Evolutionary conservation across 2,329 filamentous ascomycete genomes (phyloP).

Genomic region (Cercospora citrullina): DNA sequence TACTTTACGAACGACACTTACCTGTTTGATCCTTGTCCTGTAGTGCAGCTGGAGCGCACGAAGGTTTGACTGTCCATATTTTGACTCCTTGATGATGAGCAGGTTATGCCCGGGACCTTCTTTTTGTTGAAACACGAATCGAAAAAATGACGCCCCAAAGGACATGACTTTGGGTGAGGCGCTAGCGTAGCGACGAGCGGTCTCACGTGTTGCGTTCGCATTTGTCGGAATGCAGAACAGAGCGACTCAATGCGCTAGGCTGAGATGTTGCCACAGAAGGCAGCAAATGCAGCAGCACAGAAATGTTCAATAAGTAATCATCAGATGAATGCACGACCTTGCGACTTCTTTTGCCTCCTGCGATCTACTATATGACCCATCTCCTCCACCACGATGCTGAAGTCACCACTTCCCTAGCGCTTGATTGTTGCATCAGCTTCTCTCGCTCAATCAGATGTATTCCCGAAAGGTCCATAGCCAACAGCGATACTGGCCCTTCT

Average conservation of each 20-base stretch:
- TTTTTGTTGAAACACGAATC: no score
- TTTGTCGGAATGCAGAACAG: no score
- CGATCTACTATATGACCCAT: conserved; percentile 13
- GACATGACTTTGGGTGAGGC: background rate
- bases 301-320: no score
- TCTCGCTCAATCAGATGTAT: conserved; percentile 23
- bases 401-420: background rate
- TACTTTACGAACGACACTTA: no score
- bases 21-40: no score
- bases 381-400: conserved; percentile 15
- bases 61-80: no score
- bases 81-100: no score
- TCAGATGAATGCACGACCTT: background rate
- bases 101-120: no score
- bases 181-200: background rate
- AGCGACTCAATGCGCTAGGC: background rate
- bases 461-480: conserved; percentile 21
- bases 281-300: background rate
- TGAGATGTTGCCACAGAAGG: background rate
- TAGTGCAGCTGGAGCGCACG: no score
- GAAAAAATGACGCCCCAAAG: background rate
- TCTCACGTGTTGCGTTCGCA: background rate
- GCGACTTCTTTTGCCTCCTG: background rate
- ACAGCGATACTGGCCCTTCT: conserved; percentile 6
- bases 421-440: background rate